Evolutionary conservation across 1,284 basidiomycete species (phyloP).

Genomic region (Xanthoconium separans): DNA sequence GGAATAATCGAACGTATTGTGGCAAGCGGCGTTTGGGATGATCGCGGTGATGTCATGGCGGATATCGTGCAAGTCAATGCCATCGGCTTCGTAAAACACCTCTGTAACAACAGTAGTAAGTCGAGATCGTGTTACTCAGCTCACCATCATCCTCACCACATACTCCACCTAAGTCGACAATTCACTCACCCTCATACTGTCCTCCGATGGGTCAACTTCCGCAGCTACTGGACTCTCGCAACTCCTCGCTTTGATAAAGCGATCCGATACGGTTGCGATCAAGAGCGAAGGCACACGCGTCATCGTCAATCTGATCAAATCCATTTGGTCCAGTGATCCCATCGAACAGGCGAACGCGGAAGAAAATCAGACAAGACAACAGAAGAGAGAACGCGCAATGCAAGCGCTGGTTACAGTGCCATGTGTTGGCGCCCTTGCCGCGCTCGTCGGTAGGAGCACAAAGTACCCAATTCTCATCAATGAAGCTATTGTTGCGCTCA

Average conservation of each 20-base stretch:
- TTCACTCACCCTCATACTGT: conserved; percentile 56
- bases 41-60: conserved; percentile 69
- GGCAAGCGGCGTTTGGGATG: conserved; percentile 70
- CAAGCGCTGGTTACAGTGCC: conserved; percentile 49
- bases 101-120: conserved; percentile 77
- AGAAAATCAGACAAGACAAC: conserved; percentile 37
- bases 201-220: conserved; percentile 33
- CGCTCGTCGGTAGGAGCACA: conserved; percentile 73
- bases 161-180: conserved; percentile 54
- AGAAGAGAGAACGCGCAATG: conserved; percentile 56
- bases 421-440: conserved; percentile 63
- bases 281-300: conserved; percentile 90
- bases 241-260: conserved; percentile 71
- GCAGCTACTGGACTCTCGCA: conserved; percentile 55
- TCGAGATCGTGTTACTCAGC: conserved; percentile 10
- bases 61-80: conserved; percentile 86
- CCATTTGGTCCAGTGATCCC: conserved; percentile 59
- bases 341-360: conserved; percentile 28
- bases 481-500: conserved; percentile 85
- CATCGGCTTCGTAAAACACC: conserved; percentile 86
- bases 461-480: conserved; percentile 86
- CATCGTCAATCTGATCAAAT: conserved; percentile 79
- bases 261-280: conserved; percentile 80
- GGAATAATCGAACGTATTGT: conserved; percentile 63
- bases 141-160: conserved; percentile 7